Conservation (phyloP, 345 rosid genomes). For the Corymbia maculata region DNA sequence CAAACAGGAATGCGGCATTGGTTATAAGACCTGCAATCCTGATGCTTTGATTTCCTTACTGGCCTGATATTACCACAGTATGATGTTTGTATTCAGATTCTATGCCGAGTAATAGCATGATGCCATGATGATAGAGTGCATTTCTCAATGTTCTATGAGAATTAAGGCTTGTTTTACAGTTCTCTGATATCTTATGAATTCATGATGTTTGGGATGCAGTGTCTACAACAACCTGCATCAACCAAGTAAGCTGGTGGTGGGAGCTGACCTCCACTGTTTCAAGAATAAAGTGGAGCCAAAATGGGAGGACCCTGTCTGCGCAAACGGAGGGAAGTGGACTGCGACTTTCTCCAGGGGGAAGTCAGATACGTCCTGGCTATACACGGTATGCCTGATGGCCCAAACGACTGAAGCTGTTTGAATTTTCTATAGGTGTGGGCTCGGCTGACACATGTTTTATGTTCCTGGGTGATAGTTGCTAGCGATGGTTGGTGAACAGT, state of each 20-base stretch:
- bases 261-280: slow-evolving; percentile 84
- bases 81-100: not conserved
- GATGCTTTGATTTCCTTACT: not conserved
- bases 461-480: slow-evolving; percentile 20
- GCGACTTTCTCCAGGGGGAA: slow-evolving; percentile 31
- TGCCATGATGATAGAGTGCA: not conserved
- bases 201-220: slow-evolving; percentile 17
- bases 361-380: slow-evolving; percentile 65
- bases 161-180: not conserved
- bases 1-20: not conserved
- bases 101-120: not conserved
- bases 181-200: not conserved
- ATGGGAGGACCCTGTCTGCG: slow-evolving; percentile 93
- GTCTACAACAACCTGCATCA: slow-evolving; percentile 56
- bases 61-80: not conserved
- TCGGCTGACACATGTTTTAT: not conserved
- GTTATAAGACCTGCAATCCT: not conserved
- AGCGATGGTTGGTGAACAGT: slow-evolving; percentile 92
- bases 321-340: slow-evolving; percentile 91
- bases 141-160: not conserved
- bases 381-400: slow-evolving; percentile 38
- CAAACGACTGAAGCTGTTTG: not conserved
- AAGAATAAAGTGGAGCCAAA: slow-evolving; percentile 76
- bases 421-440: not conserved
- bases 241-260: slow-evolving; percentile 56